Evolutionary conservation across 208 protist species (phyloP), one percentile per base, ranked within the genome.

Genomic region (Tetramitus jugosus): DNA sequence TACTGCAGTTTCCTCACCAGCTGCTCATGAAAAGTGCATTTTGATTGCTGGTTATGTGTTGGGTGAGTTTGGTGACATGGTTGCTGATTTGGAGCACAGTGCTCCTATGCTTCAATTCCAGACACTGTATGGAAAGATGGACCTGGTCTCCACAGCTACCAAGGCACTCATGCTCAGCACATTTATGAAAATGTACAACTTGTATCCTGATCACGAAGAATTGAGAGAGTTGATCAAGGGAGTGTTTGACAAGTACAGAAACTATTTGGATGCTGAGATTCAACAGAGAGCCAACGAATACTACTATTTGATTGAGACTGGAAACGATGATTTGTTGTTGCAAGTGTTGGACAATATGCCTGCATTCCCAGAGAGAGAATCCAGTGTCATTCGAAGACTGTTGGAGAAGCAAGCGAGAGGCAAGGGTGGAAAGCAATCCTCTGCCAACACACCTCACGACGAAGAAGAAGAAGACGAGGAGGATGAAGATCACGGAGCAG

Each of bases 251-350:
- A 79, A 85, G 26, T 88, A 89, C 80, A 79, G 76, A 40, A 80
- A 80, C 33, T 89, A 84, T 74, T 91, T 96, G 4, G 88, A 98
- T 83, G 84, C 88, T 6, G 96, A 99, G 80, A 85, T 99, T 61
- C 96, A 99, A 86, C 97, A 99, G 84, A 90, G 96, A 56, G 90
- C 96, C 0, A 86, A 83, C 49, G 97, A 99, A 84, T 99, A 98
- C 86, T 42, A 90, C 13, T 83, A 86, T 10, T 84, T 97, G 7
- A 86, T 93, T 8, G 82, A 91, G 60, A 69, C 87, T 40, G 74
- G 74, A n/a, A 86, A 89, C 53, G 74, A 71, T 14, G 83, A 89
- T 61, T 78, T 93, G 35, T 61, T 95, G 43, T 81, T 90, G 67
- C 85, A 83, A 45, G 81, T 93, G 20, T 83, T 92, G 43, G 88